phyloP scores from a whole-genome alignment of 2,329 filamentous ascomycete species.

The Aspergillus versicolor region DNA sequence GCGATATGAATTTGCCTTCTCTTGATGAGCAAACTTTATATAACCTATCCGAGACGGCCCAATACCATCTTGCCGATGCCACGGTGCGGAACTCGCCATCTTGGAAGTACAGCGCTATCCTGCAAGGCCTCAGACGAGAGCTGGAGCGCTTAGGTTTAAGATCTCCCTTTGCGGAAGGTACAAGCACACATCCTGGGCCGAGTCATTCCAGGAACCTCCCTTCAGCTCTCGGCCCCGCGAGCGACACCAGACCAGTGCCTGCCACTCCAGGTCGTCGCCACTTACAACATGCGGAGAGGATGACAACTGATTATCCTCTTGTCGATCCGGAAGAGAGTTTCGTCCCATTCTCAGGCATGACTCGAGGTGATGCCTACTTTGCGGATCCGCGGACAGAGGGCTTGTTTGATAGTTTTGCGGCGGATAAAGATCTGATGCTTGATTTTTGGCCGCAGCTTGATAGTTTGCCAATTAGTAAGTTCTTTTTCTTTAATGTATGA shows the following conservation, averaged over 20 bases:
- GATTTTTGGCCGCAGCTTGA: slow-evolving; percentile 30
- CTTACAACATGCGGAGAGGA: not conserved
- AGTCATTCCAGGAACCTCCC: not conserved
- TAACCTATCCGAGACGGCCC: slow-evolving; percentile 16
- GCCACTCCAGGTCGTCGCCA: not conserved
- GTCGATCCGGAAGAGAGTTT: not conserved
- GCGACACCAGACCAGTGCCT: not conserved
- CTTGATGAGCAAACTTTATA: slow-evolving; percentile 17
- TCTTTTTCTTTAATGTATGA: not conserved
- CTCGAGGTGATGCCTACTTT: slow-evolving; percentile 1
- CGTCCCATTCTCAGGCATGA: not conserved
- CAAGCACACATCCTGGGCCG: not conserved
- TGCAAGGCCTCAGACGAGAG: slow-evolving; percentile 20
- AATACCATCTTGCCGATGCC: slow-evolving; percentile 18
- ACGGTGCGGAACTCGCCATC: slow-evolving; percentile 21
- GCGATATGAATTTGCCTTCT: not conserved
- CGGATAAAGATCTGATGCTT: slow-evolving; percentile 21
- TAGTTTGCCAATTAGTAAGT: slow-evolving; percentile 25
- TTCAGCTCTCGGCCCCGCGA: not conserved
- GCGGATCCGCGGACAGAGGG: slow-evolving; percentile 18
- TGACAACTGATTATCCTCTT: not conserved
- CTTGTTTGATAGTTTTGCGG: slow-evolving; percentile 19
- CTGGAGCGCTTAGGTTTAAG: slow-evolving; percentile 8
- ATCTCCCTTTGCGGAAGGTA: not conserved
- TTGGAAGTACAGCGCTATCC: slow-evolving; percentile 21